phyloP scores from a whole-genome alignment of 2,329 filamentous ascomycete species.

The Rutstroemia sp. region DNA sequence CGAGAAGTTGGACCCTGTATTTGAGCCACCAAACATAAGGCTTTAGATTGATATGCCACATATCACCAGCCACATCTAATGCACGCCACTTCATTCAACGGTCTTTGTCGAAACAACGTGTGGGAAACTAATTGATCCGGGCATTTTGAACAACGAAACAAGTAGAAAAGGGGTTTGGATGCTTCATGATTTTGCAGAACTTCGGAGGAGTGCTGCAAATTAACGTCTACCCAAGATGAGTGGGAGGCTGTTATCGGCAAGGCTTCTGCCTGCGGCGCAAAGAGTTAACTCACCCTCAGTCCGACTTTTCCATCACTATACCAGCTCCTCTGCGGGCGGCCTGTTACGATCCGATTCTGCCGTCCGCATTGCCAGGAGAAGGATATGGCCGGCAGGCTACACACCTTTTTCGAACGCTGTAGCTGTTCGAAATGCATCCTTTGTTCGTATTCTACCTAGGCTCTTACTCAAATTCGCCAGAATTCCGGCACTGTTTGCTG shows the following conservation, averaged over 20 bases:
- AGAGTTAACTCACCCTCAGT: conserved; percentile 47
- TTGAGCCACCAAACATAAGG: no score
- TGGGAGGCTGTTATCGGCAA: conserved; percentile 61
- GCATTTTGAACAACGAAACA: conserved; percentile 7
- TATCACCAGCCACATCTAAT: conserved; percentile 17
- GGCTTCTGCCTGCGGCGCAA: conserved; percentile 60
- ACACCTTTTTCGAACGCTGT: conserved; percentile 80
- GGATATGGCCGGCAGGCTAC: conserved; percentile 67
- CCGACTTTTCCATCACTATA: conserved; percentile 54
- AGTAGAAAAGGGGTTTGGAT: neutral
- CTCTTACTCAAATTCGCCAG: conserved; percentile 84
- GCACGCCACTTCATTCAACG: conserved; percentile 12
- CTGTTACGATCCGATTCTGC: conserved; percentile 59
- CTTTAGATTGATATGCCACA: neutral
- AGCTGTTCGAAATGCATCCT: conserved; percentile 55
- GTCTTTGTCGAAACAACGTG: neutral
- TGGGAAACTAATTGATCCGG: neutral
- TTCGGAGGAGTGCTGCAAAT: conserved; percentile 10
- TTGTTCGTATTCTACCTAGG: conserved; percentile 66
- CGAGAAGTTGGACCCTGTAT: no score
- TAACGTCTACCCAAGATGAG: conserved; percentile 26
- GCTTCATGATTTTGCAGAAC: conserved; percentile 4
- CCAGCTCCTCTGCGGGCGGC: conserved; percentile 55
- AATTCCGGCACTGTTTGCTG: conserved; percentile 86
- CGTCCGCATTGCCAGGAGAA: conserved; percentile 51